Percentiles rank a stretch among this genome's conserved stretches.
phyloP scores from a whole-genome alignment of 2,329 filamentous ascomycete genomes.

The Parascedosporium putredinis region DNA sequence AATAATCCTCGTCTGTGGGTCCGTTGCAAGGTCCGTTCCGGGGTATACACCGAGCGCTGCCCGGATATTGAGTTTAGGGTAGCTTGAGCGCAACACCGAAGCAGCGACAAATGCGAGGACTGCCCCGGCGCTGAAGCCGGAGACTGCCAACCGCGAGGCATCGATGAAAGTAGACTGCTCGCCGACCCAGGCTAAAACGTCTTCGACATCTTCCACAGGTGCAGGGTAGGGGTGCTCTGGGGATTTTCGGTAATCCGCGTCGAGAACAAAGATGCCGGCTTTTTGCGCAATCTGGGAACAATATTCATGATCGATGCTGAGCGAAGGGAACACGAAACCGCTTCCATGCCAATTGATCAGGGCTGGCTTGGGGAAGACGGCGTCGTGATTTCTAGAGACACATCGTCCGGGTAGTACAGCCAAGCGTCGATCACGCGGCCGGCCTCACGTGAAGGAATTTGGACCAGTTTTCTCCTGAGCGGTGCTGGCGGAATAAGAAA shows the following conservation, averaged over 20 bases:
- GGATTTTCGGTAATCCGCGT: conserved; percentile 28
- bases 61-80: conserved; percentile 30
- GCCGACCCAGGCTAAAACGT: conserved; percentile 20
- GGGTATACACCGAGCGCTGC: conserved; percentile 38
- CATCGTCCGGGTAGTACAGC: conserved; percentile 16
- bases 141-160: conserved; percentile 26
- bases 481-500: background rate
- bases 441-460: conserved; percentile 19
- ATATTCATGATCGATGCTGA: background rate
- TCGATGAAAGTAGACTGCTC: conserved; percentile 20
- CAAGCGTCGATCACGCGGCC: conserved; percentile 18
- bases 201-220: conserved; percentile 21
- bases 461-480: conserved; percentile 7
- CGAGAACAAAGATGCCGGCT: conserved; percentile 10
- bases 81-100: conserved; percentile 16
- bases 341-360: conserved; percentile 4
- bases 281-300: background rate
- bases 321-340: background rate
- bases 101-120: conserved; percentile 28
- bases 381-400: background rate
- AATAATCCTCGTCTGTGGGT: conserved; percentile 18
- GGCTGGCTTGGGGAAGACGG: conserved; percentile 1
- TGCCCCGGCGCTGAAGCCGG: conserved; percentile 36
- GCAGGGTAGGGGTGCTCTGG: conserved; percentile 30
- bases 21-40: conserved; percentile 19